Conservation (phyloP, 768 basidiomycete genomes). For the Amanita fuliginea region DNA sequence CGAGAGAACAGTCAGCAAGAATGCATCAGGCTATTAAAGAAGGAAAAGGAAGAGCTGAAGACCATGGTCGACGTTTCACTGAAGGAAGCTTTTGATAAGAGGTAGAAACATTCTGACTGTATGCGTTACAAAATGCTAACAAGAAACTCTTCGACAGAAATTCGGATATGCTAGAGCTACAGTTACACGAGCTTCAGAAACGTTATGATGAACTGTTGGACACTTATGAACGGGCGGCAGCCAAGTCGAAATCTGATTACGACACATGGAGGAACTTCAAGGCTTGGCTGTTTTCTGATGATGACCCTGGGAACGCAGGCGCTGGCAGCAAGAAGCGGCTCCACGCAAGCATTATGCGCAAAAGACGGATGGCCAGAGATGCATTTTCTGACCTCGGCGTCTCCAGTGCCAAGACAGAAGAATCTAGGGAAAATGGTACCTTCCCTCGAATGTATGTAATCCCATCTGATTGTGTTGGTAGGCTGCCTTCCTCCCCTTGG, state of each 20-base stretch:
- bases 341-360: conserved; percentile 12
- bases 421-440: background rate
- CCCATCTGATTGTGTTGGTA: background rate
- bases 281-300: conserved; percentile 28
- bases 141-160: conserved; percentile 4
- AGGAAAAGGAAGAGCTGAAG: conserved; percentile 16
- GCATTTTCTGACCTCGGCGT: conserved; percentile 10
- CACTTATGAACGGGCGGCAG: conserved; percentile 32
- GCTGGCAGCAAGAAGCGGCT: conserved; percentile 18
- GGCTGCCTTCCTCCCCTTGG: conserved; percentile 13
- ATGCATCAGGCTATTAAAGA: conserved; percentile 13
- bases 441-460: background rate
- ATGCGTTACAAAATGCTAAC: background rate
- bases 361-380: conserved; percentile 15
- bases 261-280: conserved; percentile 39
- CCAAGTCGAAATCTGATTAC: conserved; percentile 40
- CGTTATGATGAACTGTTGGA: conserved; percentile 35
- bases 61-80: conserved; percentile 1
- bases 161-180: conserved; percentile 9
- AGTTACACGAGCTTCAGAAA: conserved; percentile 23
- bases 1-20: conserved; percentile 15
- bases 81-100: background rate
- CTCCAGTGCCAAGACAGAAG: background rate
- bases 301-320: conserved; percentile 15
- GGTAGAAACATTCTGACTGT: conserved; percentile 1